Percentiles rank a stretch among this genome's conserved stretches.
These are phyloP conservation scores for Fusarium multiceps DNA, from an alignment of 2,329 filamentous ascomycete species.

Conservation along the genomic window DNA sequence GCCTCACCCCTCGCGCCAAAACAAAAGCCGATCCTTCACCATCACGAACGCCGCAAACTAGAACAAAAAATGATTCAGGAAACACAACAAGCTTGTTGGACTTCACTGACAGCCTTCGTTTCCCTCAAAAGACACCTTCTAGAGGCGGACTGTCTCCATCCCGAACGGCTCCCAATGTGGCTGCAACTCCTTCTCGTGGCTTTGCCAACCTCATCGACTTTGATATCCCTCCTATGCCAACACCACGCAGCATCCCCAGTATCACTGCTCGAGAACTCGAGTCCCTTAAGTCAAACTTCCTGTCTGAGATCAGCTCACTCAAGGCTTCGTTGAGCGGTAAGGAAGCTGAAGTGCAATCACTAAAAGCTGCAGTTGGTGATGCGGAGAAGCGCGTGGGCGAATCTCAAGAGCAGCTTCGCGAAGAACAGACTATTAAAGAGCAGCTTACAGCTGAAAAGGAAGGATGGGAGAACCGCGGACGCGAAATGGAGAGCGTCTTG, in stretches of 20 bases:
- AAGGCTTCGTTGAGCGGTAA: slow-evolving; percentile 92
- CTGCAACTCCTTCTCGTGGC: slow-evolving; percentile 60
- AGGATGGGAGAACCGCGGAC: slow-evolving; percentile 84
- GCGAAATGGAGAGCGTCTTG: slow-evolving; percentile 86
- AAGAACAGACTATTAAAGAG: slow-evolving; percentile 77
- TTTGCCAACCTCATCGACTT: slow-evolving; percentile 77
- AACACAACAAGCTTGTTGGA: slow-evolving; percentile 86
- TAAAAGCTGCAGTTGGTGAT: slow-evolving; percentile 88
- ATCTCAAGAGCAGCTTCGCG: slow-evolving; percentile 83
- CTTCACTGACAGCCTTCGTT: slow-evolving; percentile 79
- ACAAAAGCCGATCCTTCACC: slow-evolving; percentile 50
- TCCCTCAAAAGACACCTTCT: slow-evolving; percentile 62
- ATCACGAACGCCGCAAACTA: slow-evolving; percentile 51
- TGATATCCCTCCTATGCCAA: slow-evolving; percentile 92
- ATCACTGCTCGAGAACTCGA: slow-evolving; percentile 94
- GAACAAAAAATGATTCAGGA: slow-evolving; percentile 56
- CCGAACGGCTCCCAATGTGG: slow-evolving; percentile 46
- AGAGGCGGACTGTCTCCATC: slow-evolving; percentile 48
- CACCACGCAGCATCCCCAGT: slow-evolving; percentile 88
- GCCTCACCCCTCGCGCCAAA: slow-evolving; percentile 53
- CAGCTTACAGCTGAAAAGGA: slow-evolving; percentile 79
- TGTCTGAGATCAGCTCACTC: slow-evolving; percentile 94
- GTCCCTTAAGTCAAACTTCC: slow-evolving; percentile 87
- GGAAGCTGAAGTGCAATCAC: slow-evolving; percentile 87
- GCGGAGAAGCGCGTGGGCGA: slow-evolving; percentile 93